phyloP scores from a whole-genome alignment of 78 protist species.

The Isochrysis galbana region DNA sequence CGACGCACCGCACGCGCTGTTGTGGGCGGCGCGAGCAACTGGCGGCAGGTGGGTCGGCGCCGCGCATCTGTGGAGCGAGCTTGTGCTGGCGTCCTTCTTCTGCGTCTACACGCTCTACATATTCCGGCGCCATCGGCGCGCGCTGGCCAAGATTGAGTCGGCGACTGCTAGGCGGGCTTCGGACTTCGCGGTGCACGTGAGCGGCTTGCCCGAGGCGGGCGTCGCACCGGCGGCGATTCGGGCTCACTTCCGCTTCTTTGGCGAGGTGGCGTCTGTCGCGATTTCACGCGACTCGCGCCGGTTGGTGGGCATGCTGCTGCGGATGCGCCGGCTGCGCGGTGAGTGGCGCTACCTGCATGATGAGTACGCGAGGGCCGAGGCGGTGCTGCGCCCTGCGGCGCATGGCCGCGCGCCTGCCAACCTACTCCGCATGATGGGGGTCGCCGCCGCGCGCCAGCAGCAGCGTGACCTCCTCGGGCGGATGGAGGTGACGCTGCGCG shows the following conservation, averaged over 20 bases:
- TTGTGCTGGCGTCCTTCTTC: neutral
- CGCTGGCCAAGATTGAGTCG: neutral
- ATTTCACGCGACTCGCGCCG: neutral
- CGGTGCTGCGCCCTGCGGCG: neutral
- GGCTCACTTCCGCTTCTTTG: neutral
- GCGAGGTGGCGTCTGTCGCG: neutral
- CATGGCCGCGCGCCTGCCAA: too few species aligned
- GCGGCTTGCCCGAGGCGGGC: neutral
- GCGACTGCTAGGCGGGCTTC: neutral
- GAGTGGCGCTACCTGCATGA: neutral
- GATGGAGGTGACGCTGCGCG: neutral
- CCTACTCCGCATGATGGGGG: neutral
- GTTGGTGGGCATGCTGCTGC: neutral
- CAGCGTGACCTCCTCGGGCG: neutral
- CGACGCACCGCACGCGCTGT: too few species aligned
- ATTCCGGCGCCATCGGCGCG: neutral
- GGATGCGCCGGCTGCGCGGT: neutral
- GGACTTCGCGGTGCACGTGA: neutral
- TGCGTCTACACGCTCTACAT: neutral
- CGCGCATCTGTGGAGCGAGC: neutral
- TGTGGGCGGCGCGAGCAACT: too few species aligned
- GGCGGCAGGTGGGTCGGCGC: neutral
- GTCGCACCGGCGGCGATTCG: neutral
- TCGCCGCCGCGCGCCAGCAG: neutral
- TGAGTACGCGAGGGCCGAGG: neutral